phyloP scores from a whole-genome alignment of 768 basidiomycete species.

The Leucocoprinus birnbaumii region DNA sequence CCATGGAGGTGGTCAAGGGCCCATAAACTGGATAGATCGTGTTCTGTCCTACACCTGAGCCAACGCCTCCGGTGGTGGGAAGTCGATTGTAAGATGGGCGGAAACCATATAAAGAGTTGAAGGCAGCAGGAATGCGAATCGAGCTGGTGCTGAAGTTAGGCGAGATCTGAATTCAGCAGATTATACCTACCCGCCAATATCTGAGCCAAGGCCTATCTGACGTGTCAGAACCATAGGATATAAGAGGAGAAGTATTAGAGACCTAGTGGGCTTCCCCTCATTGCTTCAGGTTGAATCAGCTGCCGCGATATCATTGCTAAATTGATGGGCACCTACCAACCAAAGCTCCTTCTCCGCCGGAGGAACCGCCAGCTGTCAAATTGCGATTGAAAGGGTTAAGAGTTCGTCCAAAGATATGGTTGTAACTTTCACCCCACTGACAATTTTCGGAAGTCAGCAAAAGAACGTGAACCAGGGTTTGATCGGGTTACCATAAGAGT shows the following conservation, averaged over 20 bases:
- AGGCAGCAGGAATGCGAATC: slow-evolving; percentile 66
- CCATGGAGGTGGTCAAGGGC: background rate
- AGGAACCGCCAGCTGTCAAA: slow-evolving; percentile 76
- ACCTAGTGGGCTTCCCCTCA: slow-evolving; percentile 44
- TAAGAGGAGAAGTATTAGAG: slow-evolving; percentile 5
- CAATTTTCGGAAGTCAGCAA: background rate
- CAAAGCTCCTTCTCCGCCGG: slow-evolving; percentile 84
- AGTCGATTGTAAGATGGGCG: slow-evolving; percentile 68
- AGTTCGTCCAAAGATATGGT: slow-evolving; percentile 78
- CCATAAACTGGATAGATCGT: slow-evolving; percentile 30
- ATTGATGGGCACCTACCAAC: slow-evolving; percentile 37
- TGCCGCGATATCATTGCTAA: background rate
- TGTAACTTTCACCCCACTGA: slow-evolving; percentile 78
- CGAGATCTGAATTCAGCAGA: background rate
- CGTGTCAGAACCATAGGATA: slow-evolving; percentile 6
- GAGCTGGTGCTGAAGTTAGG: slow-evolving; percentile 37
- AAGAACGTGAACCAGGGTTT: background rate
- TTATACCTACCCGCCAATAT: slow-evolving; percentile 51
- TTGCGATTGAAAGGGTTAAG: slow-evolving; percentile 71
- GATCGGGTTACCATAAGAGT: slow-evolving; percentile 56
- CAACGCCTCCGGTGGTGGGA: slow-evolving; percentile 66
- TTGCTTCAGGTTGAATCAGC: slow-evolving; percentile 26
- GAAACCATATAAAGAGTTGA: slow-evolving; percentile 70
- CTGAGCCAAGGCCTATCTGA: slow-evolving; percentile 69
- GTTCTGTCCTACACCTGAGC: slow-evolving; percentile 70